A percentile compares a stretch with the other conserved stretches of the same genome.
Conservation (phyloP, 129 eudicot genomes). For the Artemisia annua region DNA sequence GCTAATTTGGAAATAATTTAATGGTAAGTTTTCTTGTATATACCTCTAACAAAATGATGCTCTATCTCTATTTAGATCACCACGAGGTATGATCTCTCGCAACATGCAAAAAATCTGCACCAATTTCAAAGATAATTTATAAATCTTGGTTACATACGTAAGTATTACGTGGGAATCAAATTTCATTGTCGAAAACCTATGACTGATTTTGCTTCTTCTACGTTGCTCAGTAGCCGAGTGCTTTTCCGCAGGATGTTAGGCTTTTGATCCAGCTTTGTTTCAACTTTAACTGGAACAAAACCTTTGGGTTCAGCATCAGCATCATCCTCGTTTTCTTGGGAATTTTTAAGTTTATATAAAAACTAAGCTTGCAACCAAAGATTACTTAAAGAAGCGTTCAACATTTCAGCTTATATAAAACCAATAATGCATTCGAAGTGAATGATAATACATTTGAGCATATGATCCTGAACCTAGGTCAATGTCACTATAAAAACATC, state of each 20-base stretch:
- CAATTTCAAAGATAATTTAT: background rate
- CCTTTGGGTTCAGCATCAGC: slow-evolving; percentile 72
- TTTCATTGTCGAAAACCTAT: slow-evolving; percentile 42
- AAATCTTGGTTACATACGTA: slow-evolving; percentile 29
- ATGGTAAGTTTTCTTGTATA: background rate
- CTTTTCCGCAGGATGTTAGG: slow-evolving; percentile 84
- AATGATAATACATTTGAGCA: no score
- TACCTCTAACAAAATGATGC: slow-evolving; percentile 95
- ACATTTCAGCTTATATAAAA: no score
- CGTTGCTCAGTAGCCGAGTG: slow-evolving; percentile 99
- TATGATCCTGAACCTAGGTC: no score
- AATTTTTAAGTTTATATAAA: slow-evolving; percentile 24
- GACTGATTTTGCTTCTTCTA: slow-evolving; percentile 94
- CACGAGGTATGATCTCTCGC: slow-evolving; percentile 84
- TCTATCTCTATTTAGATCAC: slow-evolving; percentile 96
- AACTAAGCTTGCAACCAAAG: no score
- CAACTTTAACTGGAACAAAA: slow-evolving; percentile 66
- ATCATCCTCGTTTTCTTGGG: slow-evolving; percentile 70
- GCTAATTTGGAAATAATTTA: background rate
- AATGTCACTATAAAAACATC: no score
- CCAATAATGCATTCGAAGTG: no score
- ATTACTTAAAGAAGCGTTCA: no score
- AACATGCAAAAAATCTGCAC: slow-evolving; percentile 79
- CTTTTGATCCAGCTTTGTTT: slow-evolving; percentile 67
- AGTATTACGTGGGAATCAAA: no score